Conservation (phyloP, 164 flowering plant species). For the Nelumbo lutea region DNA sequence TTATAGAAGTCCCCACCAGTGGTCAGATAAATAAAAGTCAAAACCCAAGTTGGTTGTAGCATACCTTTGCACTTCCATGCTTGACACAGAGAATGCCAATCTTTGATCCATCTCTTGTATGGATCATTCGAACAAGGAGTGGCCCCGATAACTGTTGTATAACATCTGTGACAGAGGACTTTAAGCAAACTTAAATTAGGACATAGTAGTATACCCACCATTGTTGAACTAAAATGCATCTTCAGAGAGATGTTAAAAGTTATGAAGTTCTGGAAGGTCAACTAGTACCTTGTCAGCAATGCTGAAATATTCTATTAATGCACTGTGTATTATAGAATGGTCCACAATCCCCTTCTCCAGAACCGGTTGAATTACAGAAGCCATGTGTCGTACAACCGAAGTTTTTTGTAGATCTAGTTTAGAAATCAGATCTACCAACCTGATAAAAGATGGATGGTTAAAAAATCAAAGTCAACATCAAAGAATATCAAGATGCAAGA, state of each 20-base stretch:
- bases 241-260: not conserved
- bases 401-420: slow-evolving; percentile 67
- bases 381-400: slow-evolving; percentile 76
- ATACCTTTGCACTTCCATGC: slow-evolving; percentile 91
- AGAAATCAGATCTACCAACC: slow-evolving; percentile 71
- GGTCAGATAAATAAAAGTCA: not conserved
- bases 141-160: slow-evolving; percentile 74
- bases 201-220: not conserved
- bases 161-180: slow-evolving; percentile 78
- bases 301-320: slow-evolving; percentile 65
- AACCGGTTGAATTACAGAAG: slow-evolving; percentile 69
- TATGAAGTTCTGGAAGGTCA: not conserved
- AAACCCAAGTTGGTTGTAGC: slow-evolving; percentile 5
- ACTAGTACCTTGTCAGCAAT: slow-evolving; percentile 73
- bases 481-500: not conserved
- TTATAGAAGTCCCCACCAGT: not conserved
- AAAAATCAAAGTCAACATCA: not conserved
- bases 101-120: slow-evolving; percentile 76
- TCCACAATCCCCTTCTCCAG: slow-evolving; percentile 92
- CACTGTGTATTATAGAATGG: slow-evolving; percentile 82
- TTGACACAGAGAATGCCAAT: slow-evolving; percentile 79
- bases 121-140: slow-evolving; percentile 80
- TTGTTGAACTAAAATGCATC: slow-evolving; percentile 1
- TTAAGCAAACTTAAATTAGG: slow-evolving; percentile 29
- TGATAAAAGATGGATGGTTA: slow-evolving; percentile 24